phyloP scores from a whole-genome alignment of 176 grass and related monocot species.

The Panicum miliaceum region DNA sequence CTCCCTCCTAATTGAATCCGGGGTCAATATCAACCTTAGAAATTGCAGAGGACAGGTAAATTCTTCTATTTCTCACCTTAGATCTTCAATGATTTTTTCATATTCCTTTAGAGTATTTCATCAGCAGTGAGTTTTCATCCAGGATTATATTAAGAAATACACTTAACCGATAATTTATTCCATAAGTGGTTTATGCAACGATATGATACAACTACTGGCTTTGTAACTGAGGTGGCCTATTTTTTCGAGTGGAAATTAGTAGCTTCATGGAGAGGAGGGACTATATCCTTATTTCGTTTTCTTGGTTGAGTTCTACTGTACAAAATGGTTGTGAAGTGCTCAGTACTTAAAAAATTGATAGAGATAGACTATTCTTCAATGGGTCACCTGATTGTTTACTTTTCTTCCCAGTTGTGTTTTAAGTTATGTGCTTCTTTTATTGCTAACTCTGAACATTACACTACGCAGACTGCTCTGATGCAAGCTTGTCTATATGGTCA shows the following conservation, averaged over 20 bases:
- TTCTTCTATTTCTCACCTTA: conserved; percentile 25
- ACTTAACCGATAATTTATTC: background rate
- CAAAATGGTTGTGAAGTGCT: background rate
- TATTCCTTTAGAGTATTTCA: conserved; percentile 24
- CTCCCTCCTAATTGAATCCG: conserved; percentile 88
- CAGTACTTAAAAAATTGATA: background rate
- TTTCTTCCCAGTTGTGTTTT: conserved; percentile 4
- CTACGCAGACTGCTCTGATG: conserved; percentile 90
- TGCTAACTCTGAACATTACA: conserved; percentile 26
- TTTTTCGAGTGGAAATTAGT: conserved; percentile 21
- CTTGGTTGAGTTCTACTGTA: conserved; percentile 5
- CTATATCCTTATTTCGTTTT: background rate
- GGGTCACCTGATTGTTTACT: conserved; percentile 25
- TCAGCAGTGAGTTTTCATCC: conserved; percentile 11
- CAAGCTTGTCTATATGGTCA: conserved; percentile 93
- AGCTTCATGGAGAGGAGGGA: background rate
- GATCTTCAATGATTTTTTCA: background rate
- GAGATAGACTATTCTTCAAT: background rate
- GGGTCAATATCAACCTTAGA: conserved; percentile 86
- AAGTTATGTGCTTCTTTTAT: background rate
- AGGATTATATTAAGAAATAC: conserved; percentile 18
- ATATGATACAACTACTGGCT: conserved; percentile 3
- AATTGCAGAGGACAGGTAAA: conserved; percentile 88
- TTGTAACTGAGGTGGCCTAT: conserved; percentile 14
- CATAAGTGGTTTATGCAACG: background rate